phyloP scores from a whole-genome alignment of 2,329 filamentous ascomycete species.

The Fusarium sarcochroum region DNA sequence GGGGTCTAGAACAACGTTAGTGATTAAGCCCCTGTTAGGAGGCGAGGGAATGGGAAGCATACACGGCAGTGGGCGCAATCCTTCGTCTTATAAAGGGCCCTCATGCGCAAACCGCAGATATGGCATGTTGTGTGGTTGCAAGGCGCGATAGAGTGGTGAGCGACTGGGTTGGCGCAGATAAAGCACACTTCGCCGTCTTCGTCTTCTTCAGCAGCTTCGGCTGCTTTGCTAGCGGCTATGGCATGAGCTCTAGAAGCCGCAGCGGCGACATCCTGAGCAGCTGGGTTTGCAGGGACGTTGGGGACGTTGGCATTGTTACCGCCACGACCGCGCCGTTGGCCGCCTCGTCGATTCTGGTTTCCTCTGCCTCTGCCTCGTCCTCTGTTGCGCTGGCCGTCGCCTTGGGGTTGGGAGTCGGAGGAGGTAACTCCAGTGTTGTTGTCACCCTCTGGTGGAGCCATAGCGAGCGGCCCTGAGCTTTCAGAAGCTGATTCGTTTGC shows the following conservation, averaged over 20 bases:
- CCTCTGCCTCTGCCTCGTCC: slow-evolving; percentile 60
- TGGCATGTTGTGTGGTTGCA: slow-evolving; percentile 98
- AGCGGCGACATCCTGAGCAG: slow-evolving; percentile 51
- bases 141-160: slow-evolving; percentile 89
- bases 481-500: slow-evolving; percentile 3
- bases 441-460: slow-evolving; percentile 40
- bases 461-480: slow-evolving; percentile 13
- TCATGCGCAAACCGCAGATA: slow-evolving; percentile 91
- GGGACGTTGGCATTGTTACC: slow-evolving; percentile 40
- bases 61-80: slow-evolving; percentile 96
- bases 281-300: slow-evolving; percentile 47
- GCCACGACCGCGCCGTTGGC: slow-evolving; percentile 51
- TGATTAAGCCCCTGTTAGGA: neutral
- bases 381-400: slow-evolving; percentile 53
- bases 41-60: slow-evolving; percentile 52
- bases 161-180: slow-evolving; percentile 93
- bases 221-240: slow-evolving; percentile 46
- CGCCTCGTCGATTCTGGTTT: slow-evolving; percentile 56
- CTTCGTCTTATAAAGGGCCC: slow-evolving; percentile 95
- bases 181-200: slow-evolving; percentile 91
- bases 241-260: slow-evolving; percentile 56
- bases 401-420: slow-evolving; percentile 42
- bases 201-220: slow-evolving; percentile 55
- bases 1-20: slow-evolving; percentile 65
- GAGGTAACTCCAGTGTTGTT: slow-evolving; percentile 26